phyloP scores from a whole-genome alignment of 805 yeast genomes.

The Ogataea methylovora region DNA sequence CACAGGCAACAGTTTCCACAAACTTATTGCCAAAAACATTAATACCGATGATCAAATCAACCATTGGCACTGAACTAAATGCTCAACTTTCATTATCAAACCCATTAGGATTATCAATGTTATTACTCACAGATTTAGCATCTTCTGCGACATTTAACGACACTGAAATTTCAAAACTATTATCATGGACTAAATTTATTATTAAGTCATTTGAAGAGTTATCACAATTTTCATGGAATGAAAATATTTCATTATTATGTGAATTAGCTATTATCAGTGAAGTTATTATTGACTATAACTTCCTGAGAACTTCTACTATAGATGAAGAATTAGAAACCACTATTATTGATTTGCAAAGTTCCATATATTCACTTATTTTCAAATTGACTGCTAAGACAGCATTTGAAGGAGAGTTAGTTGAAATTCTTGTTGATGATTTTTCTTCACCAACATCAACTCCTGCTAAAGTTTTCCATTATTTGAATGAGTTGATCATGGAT shows the following conservation, averaged over 20 bases:
- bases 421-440: not conserved
- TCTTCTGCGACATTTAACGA: not conserved
- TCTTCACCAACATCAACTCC: not conserved
- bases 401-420: not conserved
- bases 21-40: slow-evolving; percentile 4
- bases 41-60: not conserved
- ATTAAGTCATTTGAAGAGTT: not conserved
- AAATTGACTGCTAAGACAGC: too few relatives aligned
- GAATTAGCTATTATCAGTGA: slow-evolving; percentile 28
- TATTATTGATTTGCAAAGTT: slow-evolving; percentile 6
- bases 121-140: too few relatives aligned
- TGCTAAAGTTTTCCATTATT: not conserved
- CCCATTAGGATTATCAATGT: slow-evolving; percentile 9
- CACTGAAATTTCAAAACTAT: not conserved
- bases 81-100: slow-evolving; percentile 12
- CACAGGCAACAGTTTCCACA: too few relatives aligned
- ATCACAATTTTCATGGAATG: too few relatives aligned
- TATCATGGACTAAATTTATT: not conserved
- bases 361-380: not conserved
- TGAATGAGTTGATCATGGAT: not conserved
- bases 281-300: slow-evolving; percentile 30
- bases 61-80: slow-evolving; percentile 6
- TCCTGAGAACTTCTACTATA: slow-evolving; percentile 9
- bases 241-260: slow-evolving; percentile 1
- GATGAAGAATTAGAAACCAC: slow-evolving; percentile 3